Conservation (phyloP, 768 basidiomycete species). For the Clitopilus hobsonii region DNA sequence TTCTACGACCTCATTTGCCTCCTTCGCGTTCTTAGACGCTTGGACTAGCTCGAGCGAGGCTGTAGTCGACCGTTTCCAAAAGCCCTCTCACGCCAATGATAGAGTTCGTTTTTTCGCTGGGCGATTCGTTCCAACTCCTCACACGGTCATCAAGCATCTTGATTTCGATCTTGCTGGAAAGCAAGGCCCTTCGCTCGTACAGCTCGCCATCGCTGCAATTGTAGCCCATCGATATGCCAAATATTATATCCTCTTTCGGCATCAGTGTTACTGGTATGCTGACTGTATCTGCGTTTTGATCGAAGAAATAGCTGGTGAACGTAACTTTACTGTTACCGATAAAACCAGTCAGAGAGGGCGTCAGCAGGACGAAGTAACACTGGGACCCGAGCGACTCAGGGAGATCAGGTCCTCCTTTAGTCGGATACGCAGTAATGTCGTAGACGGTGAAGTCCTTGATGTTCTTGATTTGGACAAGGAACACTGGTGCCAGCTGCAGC, state of each 20-base stretch:
- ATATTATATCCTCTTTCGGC: background rate
- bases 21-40: background rate
- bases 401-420: too few relatives aligned
- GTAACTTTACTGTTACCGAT: background rate
- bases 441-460: too few relatives aligned
- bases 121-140: background rate
- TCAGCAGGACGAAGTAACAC: too few relatives aligned
- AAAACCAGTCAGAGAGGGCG: too few relatives aligned
- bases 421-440: too few relatives aligned
- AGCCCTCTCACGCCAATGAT: background rate
- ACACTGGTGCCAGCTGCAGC: too few relatives aligned
- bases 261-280: slow-evolving; percentile 3
- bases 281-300: background rate
- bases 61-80: background rate
- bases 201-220: background rate
- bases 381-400: too few relatives aligned
- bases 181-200: background rate
- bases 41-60: background rate
- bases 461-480: too few relatives aligned
- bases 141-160: background rate
- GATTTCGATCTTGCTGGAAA: background rate
- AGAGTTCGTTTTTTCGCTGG: background rate
- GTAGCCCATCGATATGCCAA: background rate
- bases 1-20: background rate
- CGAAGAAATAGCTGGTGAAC: background rate